Conservation (phyloP, 345 rosid genomes). For the Rhizophora apiculata region DNA sequence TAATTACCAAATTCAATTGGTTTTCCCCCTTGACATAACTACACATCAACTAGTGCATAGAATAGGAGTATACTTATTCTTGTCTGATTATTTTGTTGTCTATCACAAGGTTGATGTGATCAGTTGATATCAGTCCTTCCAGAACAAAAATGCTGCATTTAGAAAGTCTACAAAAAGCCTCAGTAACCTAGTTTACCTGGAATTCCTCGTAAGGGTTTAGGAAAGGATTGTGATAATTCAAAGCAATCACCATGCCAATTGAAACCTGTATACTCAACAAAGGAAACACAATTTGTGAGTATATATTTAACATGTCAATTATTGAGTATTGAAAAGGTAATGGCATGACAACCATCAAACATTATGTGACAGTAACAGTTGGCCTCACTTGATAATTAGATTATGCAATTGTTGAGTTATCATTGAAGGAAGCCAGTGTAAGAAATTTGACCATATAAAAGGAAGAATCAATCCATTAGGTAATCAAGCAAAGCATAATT, state of each 20-base stretch:
- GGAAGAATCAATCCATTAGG: no score
- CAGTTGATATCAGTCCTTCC: neutral
- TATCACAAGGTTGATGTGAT: neutral
- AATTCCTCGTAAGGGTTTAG: conserved; percentile 90
- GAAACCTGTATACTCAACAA: conserved; percentile 58
- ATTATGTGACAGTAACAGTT: no score
- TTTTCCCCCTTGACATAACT: no score
- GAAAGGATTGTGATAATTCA: conserved; percentile 82
- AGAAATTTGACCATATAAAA: no score
- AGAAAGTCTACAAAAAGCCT: neutral
- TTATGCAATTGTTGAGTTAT: no score
- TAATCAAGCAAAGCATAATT: no score
- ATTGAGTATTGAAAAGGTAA: neutral
- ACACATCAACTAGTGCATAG: no score
- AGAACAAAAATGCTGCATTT: neutral
- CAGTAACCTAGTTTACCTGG: conserved; percentile 49
- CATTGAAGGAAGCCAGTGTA: no score
- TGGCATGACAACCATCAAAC: no score
- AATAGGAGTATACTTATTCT: neutral
- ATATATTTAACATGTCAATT: neutral
- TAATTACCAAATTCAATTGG: no score
- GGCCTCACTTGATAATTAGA: no score
- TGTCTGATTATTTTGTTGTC: neutral
- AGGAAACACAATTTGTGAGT: conserved; percentile 7
- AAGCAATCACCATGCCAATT: conserved; percentile 82